Evolutionary conservation across 2,329 filamentous ascomycete species (phyloP), one percentile per base, ranked within the genome.

Genomic region (Cladosporium halotolerans): DNA sequence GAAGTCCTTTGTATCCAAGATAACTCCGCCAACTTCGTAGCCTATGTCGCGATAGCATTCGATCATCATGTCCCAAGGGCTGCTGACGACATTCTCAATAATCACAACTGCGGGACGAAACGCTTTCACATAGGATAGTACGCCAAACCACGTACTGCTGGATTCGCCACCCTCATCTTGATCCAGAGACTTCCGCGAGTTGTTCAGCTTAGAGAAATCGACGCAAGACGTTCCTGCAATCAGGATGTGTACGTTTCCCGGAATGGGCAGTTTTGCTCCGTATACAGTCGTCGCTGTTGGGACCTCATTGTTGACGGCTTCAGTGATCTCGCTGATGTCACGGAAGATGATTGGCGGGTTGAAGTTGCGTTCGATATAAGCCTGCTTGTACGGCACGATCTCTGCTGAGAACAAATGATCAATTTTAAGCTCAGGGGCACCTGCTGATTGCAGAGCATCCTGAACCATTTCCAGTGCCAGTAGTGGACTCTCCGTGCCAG

Each of bases 161-260:
- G 85, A 88, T 60, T 89, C 81, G 2, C 85, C 85, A 11, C 76
- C 70, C 7, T 13, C 45, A 9, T 44, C 45, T 16, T 79, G 73
- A 1, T 76, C 69, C 0, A 84, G 65, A 0, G 68, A 67, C 54
- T 81, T 82, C 13, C 72, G 71, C 4, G 73, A 66, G 46, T 72
- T 79, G 65, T 90, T 92, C 32, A 90, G 67, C 0, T 58, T 63
- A 0, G 87, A 91, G 58, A 86, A 88, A 61, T 91, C 87, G 2
- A 88, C 85, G 59, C 88, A 93, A 0, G 85, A 84, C 40, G 85
- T 88, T 0, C 88, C 88, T 6, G 84, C 84, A 42, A 91, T 72
- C 1, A 92, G 70, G 0, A 92, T 64, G 57, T 91, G 84, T 1
- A 82, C 68, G 9, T 77, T 63, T 0, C 66, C 67, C 0, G 85